These are phyloP conservation scores for Daedaleopsis nitida DNA, from an alignment of 768 basidiomycete species.

Conservation along the genomic window DNA sequence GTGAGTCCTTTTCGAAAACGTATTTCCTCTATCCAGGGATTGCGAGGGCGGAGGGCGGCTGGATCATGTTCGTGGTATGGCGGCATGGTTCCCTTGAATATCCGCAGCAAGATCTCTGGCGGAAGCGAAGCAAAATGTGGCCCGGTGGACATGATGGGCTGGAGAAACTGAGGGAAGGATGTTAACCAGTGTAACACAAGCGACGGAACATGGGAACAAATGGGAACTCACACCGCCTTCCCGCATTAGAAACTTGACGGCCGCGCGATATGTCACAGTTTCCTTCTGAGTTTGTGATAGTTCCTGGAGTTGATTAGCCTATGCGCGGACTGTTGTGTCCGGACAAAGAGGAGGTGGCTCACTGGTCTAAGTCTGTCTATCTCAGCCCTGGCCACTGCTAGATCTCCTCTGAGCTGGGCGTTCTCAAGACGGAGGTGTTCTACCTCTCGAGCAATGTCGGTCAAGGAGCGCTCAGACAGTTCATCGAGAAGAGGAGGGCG, in stretches of 20 bases:
- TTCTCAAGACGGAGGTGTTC: background rate
- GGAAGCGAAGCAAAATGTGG: background rate
- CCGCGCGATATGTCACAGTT: background rate
- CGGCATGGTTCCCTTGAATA: background rate
- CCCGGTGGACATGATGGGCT: background rate
- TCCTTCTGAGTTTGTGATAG: background rate
- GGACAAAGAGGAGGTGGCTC: background rate
- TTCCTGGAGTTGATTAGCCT: background rate
- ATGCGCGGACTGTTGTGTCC: background rate
- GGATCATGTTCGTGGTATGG: slow-evolving; percentile 2
- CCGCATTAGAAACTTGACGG: slow-evolving; percentile 1
- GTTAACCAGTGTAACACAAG: background rate
- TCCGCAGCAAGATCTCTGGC: slow-evolving; percentile 7
- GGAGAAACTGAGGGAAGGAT: background rate
- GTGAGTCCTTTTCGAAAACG: slow-evolving; percentile 7
- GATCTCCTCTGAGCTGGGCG: background rate
- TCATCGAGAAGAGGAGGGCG: slow-evolving; percentile 1
- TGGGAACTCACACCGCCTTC: background rate
- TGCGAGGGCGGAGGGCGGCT: background rate
- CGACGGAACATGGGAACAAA: background rate
- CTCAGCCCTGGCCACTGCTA: background rate
- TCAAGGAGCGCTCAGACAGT: background rate
- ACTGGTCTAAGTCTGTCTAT: background rate
- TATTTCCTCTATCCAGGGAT: background rate
- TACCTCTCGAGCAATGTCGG: slow-evolving; percentile 5